Evolutionary conservation across 371 early-diverging fungal genomes (phyloP).

Genomic region (Zopfochytrium polystomum): DNA sequence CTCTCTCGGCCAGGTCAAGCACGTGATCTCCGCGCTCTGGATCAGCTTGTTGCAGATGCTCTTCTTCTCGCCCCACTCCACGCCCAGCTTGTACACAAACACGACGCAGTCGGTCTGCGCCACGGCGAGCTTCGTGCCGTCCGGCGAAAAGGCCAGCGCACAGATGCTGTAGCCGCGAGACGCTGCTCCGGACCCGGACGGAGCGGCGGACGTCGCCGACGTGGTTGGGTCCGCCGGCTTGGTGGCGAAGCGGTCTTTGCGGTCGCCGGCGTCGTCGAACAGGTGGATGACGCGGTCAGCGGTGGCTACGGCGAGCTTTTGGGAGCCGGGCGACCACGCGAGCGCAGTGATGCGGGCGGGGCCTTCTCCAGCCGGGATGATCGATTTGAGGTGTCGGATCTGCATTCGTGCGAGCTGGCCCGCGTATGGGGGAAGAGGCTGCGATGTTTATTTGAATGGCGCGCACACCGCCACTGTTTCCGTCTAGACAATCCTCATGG

Average conservation of each 20-base stretch:
- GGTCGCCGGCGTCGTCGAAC: conserved; percentile 58
- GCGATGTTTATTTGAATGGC: too few species aligned
- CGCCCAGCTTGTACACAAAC: conserved; percentile 58
- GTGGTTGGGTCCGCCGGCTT: conserved; percentile 55
- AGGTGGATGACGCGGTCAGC: conserved; percentile 50
- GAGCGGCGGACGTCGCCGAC: too few species aligned
- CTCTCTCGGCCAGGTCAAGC: conserved; percentile 52
- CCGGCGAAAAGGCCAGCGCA: conserved; percentile 54
- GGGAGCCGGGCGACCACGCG: conserved; percentile 54
- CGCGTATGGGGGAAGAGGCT: not conserved
- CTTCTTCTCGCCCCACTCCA: conserved; percentile 63
- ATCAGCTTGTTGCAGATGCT: conserved; percentile 60
- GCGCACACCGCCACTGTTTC: too few species aligned
- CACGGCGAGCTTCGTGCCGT: conserved; percentile 54
- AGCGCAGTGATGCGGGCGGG: conserved; percentile 43
- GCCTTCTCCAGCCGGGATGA: conserved; percentile 38
- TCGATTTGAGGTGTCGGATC: conserved; percentile 50
- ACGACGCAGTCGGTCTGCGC: conserved; percentile 57
- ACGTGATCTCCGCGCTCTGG: conserved; percentile 51
- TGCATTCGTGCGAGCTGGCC: conserved; percentile 22
- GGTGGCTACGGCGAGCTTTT: conserved; percentile 51
- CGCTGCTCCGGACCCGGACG: too few species aligned
- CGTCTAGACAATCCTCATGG: too few species aligned
- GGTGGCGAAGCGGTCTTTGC: conserved; percentile 57
- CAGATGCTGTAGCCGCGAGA: conserved; percentile 37